phyloP scores from a whole-genome alignment of 106 monocot species.

The Posidonia australis region DNA sequence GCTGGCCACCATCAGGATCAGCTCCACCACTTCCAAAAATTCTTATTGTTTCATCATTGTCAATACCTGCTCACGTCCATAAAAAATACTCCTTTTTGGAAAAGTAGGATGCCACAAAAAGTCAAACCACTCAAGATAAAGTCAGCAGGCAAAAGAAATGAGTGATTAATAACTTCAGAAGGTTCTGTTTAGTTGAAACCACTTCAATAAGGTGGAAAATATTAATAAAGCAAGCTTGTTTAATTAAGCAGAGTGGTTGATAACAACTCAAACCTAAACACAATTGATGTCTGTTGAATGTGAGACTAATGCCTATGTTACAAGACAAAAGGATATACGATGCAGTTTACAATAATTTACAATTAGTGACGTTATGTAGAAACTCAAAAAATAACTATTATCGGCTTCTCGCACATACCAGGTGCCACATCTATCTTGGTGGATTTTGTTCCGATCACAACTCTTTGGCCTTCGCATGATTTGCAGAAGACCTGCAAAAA shows the following conservation, averaged over 20 bases:
- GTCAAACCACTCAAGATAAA: background rate
- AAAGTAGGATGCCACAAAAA: background rate
- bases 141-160: too few species aligned
- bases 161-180: too few species aligned
- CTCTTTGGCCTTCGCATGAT: conserved; percentile 68
- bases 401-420: conserved; percentile 48
- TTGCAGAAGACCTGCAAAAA: conserved; percentile 60
- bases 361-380: background rate
- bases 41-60: conserved; percentile 67
- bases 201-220: too few species aligned
- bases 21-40: conserved; percentile 72
- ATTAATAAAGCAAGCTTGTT: too few species aligned
- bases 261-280: too few species aligned
- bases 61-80: conserved; percentile 43
- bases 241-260: too few species aligned
- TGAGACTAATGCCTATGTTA: too few species aligned
- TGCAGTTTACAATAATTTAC: too few species aligned
- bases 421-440: conserved; percentile 82
- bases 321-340: too few species aligned
- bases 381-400: background rate
- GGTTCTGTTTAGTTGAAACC: too few species aligned
- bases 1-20: conserved; percentile 74
- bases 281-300: too few species aligned
- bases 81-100: background rate
- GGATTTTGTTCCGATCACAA: conserved; percentile 65